Evolutionary conservation across 352 stramenopile species (phyloP).

Genomic region (Phytophthora foliorum): DNA sequence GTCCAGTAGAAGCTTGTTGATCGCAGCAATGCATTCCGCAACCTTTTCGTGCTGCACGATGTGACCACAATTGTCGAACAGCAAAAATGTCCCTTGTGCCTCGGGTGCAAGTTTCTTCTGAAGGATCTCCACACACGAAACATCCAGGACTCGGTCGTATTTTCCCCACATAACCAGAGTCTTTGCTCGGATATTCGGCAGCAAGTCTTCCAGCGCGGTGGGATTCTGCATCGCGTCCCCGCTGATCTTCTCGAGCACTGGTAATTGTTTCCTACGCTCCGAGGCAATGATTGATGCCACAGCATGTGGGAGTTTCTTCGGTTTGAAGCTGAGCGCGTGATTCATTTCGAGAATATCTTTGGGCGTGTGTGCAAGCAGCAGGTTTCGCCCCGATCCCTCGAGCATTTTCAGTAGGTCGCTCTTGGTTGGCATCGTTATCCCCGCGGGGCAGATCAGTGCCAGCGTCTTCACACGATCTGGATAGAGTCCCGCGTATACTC

Average conservation of each 20-base stretch:
- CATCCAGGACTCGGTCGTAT: constrained; percentile 71
- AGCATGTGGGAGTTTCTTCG: constrained; percentile 38
- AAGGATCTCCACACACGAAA: constrained; percentile 69
- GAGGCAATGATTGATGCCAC: constrained; percentile 46
- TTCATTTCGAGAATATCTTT: constrained; percentile 73
- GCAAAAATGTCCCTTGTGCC: constrained; percentile 37
- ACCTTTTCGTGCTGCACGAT: constrained; percentile 74
- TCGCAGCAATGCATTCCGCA: constrained; percentile 57
- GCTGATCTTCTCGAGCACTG: constrained; percentile 70
- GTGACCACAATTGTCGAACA: constrained; percentile 74
- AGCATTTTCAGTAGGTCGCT: constrained; percentile 65
- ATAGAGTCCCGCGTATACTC: constrained; percentile 69
- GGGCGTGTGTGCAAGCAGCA: constrained; percentile 64
- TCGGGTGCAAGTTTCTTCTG: constrained; percentile 51
- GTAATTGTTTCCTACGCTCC: constrained; percentile 61
- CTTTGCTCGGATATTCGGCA: constrained; percentile 62
- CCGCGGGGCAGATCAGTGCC: constrained; percentile 79
- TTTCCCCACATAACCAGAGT: constrained; percentile 79
- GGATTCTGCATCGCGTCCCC: constrained; percentile 57
- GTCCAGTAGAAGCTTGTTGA: constrained; percentile 57
- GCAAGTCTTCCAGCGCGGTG: constrained; percentile 62
- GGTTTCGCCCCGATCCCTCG: constrained; percentile 67
- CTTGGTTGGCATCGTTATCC: constrained; percentile 71
- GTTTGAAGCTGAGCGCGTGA: constrained; percentile 48
- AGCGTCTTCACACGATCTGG: constrained; percentile 59